phyloP scores from a whole-genome alignment of 1,139 yeast species.

The Yamadazyma diospyri region DNA sequence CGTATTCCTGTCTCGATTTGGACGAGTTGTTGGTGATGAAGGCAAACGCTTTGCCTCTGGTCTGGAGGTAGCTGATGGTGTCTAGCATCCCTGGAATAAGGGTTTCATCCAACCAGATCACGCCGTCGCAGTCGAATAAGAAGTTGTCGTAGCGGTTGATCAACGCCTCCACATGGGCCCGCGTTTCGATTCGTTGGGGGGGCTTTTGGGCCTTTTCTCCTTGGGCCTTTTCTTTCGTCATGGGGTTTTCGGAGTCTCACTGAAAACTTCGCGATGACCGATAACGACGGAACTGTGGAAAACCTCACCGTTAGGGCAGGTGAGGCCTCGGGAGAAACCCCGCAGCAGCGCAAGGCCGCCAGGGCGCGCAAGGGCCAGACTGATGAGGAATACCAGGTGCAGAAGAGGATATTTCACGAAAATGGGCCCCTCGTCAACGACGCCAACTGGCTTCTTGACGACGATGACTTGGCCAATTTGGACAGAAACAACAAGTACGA shows the following conservation, averaged over 20 bases:
- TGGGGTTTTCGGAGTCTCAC: too few species aligned
- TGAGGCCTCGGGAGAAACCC: neutral
- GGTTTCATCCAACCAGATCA: conserved; percentile 80
- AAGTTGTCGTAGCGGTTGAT: conserved; percentile 71
- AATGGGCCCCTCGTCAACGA: conserved; percentile 53
- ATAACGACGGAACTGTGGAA: neutral
- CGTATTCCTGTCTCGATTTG: conserved; percentile 30
- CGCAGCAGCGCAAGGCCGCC: neutral
- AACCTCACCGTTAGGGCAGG: neutral
- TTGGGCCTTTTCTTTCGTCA: too few species aligned
- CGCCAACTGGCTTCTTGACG: conserved; percentile 41
- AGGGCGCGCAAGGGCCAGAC: conserved; percentile 51
- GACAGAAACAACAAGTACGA: conserved; percentile 29
- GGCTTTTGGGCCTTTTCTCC: too few species aligned
- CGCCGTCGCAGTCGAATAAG: conserved; percentile 93
- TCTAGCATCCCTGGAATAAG: conserved; percentile 71
- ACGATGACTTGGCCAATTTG: conserved; percentile 18
- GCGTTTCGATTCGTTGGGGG: conserved; percentile 10
- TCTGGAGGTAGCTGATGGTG: conserved; percentile 54
- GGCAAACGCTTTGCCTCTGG: conserved; percentile 28
- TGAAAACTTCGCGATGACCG: neutral
- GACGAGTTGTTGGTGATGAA: conserved; percentile 43
- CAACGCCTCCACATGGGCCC: conserved; percentile 49
- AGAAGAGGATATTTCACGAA: conserved; percentile 38
- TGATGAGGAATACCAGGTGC: conserved; percentile 48